Evolutionary conservation across 495 filamentous ascomycete species (phyloP), one percentile per base, ranked within the genome.

Genomic region (Penicillium verhagenii): DNA sequence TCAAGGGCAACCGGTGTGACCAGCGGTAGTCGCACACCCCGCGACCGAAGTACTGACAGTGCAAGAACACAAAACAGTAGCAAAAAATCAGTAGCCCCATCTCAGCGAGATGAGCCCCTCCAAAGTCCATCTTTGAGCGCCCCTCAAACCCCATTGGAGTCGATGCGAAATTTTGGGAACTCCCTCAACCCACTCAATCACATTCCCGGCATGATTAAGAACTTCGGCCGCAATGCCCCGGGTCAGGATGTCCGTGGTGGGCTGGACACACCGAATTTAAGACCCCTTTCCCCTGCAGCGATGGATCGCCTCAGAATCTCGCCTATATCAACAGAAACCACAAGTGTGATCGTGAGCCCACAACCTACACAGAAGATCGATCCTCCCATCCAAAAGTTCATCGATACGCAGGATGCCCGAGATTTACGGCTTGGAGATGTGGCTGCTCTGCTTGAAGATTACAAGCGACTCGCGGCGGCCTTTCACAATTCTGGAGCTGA

Each of bases 361-460:
- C 23, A 51, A 0, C 62, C 23, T 28, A 39, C 47, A 8, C 44
- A 21, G 26, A 87, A 85, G 65, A 74, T 88, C 10, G 79, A 82
- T 11, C 89, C 88, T 21, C 90, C 91, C 0, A 85, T 87, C 54
- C 80, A 86, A 67, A 81, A 88, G 46, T 97, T 97, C 71, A 79
- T 97, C 68, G 89, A 93, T 47, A 70, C 87, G 31, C 79, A 88
- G 63, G 85, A 89, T 69, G 87, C 86, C 7, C 81, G 81, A 6
- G 92, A 97, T 50, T 71, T 99, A 40, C 86, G 79, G 50, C 69
- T 97, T 43, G 85, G 86, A 18, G 94, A 99, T 62, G 86, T 97
- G 37, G 72, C 89, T 35, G 85, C 89, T 52, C 65, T 99, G 55
- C 71, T 99, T 48, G 83, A 82, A 60, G 94, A 97, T 70, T 99